Percentiles rank a stretch among this genome's conserved stretches.
phyloP scores from a whole-genome alignment of 768 basidiomycete genomes.

The Lactarius hengduanensis region DNA sequence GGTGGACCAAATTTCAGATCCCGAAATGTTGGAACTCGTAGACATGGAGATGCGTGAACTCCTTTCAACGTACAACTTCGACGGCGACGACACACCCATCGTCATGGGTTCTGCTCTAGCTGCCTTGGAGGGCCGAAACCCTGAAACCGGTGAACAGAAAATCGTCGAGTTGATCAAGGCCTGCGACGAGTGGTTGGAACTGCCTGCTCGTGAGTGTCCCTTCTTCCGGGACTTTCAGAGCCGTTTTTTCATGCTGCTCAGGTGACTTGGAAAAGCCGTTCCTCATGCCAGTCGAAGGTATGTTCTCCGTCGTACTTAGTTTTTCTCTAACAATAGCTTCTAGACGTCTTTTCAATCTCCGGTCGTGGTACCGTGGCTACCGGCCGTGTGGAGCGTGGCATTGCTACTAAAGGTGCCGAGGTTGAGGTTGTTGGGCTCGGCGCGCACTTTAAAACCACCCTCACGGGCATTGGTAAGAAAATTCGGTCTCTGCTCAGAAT shows the following conservation, averaged over 20 bases:
- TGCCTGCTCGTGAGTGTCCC: constrained; percentile 72
- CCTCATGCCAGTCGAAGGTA: constrained; percentile 91
- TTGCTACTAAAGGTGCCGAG: constrained; percentile 87
- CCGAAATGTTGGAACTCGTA: constrained; percentile 98
- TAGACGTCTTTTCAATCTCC: constrained; percentile 94
- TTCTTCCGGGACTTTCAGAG: background rate
- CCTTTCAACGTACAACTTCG: constrained; percentile 87
- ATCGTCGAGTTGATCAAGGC: constrained; percentile 79
- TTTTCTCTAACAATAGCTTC: constrained; percentile 1
- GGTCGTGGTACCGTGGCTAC: constrained; percentile 98
- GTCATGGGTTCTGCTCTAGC: constrained; percentile 96
- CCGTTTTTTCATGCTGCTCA: constrained; percentile 34
- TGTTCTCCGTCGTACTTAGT: constrained; percentile 4
- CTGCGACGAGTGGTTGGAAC: constrained; percentile 93
- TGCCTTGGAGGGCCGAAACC: constrained; percentile 84
- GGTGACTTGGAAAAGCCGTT: constrained; percentile 98
- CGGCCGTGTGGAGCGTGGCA: constrained; percentile 92
- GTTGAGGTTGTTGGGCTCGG: constrained; percentile 92
- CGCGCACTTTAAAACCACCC: constrained; percentile 77
- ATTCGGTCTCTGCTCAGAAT: background rate
- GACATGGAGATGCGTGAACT: constrained; percentile 99
- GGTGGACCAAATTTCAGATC: constrained; percentile 93
- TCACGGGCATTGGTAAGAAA: constrained; percentile 84
- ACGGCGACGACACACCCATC: constrained; percentile 98
- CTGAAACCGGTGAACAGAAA: constrained; percentile 76